Percentiles rank a stretch among this genome's conserved stretches.
Evolutionary conservation across 352 stramenopile genomes (phyloP).

Genomic region (Pythium pyrilobum): DNA sequence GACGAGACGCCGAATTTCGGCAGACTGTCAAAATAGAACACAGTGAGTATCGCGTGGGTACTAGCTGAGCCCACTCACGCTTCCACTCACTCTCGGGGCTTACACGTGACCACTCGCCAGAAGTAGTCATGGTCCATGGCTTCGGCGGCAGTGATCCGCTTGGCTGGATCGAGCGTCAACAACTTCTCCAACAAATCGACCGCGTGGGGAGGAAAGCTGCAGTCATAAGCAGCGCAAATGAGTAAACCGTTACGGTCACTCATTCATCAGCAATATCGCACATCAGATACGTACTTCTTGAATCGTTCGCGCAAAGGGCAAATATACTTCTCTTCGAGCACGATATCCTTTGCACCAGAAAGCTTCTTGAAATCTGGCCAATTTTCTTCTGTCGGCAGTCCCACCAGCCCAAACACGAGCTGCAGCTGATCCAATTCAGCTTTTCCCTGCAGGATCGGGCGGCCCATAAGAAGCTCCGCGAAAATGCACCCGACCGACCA

Average conservation of each 20-base stretch:
- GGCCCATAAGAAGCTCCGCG: conserved; percentile 68
- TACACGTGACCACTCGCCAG: conserved; percentile 83
- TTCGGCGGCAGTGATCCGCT: conserved; percentile 92
- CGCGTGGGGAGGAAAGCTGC: conserved; percentile 67
- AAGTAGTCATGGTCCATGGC: conserved; percentile 98
- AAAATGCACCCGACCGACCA: conserved; percentile 93
- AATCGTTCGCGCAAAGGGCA: conserved; percentile 67
- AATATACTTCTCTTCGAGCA: conserved; percentile 76
- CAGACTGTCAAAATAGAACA: background rate
- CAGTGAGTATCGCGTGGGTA: too few species aligned
- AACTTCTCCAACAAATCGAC: conserved; percentile 93
- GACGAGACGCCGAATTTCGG: conserved; percentile 84
- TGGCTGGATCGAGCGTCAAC: conserved; percentile 92
- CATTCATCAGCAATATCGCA: background rate
- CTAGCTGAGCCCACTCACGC: background rate
- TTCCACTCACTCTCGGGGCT: conserved; percentile 65
- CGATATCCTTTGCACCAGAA: conserved; percentile 54
- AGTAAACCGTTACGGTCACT: too few species aligned
- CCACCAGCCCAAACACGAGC: conserved; percentile 73
- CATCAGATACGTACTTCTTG: conserved; percentile 49
- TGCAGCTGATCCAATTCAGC: conserved; percentile 83
- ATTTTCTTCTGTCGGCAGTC: conserved; percentile 71
- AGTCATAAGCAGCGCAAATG: background rate
- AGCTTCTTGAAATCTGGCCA: conserved; percentile 80
- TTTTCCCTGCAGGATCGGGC: conserved; percentile 78